phyloP scores from a whole-genome alignment of 768 basidiomycete species.

The Pisolithus orientalis region DNA sequence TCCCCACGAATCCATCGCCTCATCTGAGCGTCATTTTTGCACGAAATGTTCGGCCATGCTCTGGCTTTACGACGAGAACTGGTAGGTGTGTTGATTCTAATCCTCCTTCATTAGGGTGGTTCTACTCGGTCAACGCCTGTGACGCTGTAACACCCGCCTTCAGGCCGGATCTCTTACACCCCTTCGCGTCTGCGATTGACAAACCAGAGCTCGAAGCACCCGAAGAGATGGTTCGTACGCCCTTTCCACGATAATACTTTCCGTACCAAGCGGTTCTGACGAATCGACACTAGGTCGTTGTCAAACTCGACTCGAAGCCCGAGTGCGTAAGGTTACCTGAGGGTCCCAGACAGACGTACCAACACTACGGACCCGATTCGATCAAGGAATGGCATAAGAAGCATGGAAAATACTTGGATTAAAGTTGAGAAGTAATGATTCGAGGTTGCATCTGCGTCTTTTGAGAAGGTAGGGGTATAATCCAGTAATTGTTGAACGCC shows the following conservation, averaged over 20 bases:
- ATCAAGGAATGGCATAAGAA: constrained; percentile 59
- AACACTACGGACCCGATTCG: constrained; percentile 38
- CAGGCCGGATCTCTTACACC: constrained; percentile 62
- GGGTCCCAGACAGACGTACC: constrained; percentile 43
- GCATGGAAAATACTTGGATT: constrained; percentile 36
- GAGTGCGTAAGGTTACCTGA: constrained; percentile 58
- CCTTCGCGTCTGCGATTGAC: constrained; percentile 64
- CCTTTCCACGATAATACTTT: not conserved
- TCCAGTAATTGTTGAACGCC: too few species aligned
- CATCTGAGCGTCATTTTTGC: constrained; percentile 61
- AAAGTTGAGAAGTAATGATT: not conserved
- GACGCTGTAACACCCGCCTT: too few species aligned
- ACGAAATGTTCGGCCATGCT: constrained; percentile 59
- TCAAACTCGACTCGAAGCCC: constrained; percentile 46
- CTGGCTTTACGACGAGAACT: constrained; percentile 53
- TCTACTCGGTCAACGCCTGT: too few species aligned
- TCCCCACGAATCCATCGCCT: constrained; percentile 36
- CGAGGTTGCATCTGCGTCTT: too few species aligned
- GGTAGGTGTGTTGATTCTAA: constrained; percentile 30
- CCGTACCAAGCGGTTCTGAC: not conserved
- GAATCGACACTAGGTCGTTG: constrained; percentile 33
- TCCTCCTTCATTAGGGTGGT: too few species aligned
- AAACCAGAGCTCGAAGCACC: constrained; percentile 49
- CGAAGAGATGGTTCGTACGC: constrained; percentile 39
- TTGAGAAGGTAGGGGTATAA: too few species aligned